phyloP scores from a whole-genome alignment of 2,329 filamentous ascomycete genomes.

The Venturia carpophila region DNA sequence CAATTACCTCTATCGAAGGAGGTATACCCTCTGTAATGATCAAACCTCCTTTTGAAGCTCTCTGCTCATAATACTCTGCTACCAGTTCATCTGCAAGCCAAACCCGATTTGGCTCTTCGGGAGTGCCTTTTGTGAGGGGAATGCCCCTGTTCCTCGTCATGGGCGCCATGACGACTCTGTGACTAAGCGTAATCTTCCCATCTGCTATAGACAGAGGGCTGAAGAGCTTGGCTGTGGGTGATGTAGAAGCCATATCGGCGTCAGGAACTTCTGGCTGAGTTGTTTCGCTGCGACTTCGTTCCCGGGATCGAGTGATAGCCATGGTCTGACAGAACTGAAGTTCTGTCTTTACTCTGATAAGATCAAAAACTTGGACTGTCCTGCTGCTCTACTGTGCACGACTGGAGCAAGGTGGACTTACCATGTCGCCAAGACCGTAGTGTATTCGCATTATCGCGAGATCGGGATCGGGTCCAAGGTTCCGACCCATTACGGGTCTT shows the following conservation, averaged over 20 bases:
- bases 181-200: constrained; percentile 28
- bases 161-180: constrained; percentile 34
- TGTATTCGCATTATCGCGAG: neutral
- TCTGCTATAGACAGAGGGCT: constrained; percentile 9
- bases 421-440: constrained; percentile 1
- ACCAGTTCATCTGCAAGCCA: constrained; percentile 14
- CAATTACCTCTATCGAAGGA: constrained; percentile 36
- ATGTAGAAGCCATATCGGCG: neutral
- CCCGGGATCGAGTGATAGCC: neutral
- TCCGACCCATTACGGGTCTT: neutral
- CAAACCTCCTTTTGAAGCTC: constrained; percentile 47
- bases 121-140: constrained; percentile 23
- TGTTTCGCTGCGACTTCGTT: neutral
- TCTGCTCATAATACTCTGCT: constrained; percentile 39
- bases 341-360: neutral
- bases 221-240: neutral
- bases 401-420: constrained; percentile 27
- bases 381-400: constrained; percentile 22
- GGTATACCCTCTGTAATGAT: constrained; percentile 52
- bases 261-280: neutral
- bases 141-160: constrained; percentile 38
- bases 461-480: neutral
- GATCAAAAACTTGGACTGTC: neutral
- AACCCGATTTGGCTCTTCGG: neutral
- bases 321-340: neutral